Conservation (phyloP, 257 asterid species). For the Solanum appendiculatum region DNA sequence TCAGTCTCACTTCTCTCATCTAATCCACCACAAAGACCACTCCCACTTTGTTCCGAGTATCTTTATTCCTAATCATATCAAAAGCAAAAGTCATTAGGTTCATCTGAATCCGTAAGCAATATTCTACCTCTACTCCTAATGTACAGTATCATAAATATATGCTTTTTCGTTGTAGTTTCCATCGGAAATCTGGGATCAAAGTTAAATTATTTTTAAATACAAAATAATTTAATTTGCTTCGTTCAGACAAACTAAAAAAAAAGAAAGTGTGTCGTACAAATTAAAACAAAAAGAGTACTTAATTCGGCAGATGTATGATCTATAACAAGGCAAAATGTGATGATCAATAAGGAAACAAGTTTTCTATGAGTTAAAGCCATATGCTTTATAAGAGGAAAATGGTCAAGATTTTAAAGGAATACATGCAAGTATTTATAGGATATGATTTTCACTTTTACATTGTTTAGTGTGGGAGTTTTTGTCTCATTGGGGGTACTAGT, state of each 20-base stretch:
- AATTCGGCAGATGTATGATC: conserved; percentile 33
- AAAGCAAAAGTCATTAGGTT: not conserved
- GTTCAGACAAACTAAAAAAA: too few species aligned
- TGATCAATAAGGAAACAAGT: conserved; percentile 1
- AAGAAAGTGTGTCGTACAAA: not conserved
- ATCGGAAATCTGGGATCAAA: not conserved
- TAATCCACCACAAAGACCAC: not conserved
- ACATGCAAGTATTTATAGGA: not conserved
- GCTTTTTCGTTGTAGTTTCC: not conserved
- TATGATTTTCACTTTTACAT: not conserved
- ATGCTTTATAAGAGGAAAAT: not conserved
- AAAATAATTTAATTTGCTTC: too few species aligned
- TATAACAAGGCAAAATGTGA: conserved; percentile 11
- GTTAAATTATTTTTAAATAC: too few species aligned
- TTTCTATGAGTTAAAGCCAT: not conserved
- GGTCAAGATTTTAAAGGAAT: not conserved
- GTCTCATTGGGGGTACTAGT: not conserved
- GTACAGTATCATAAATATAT: not conserved
- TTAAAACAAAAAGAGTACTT: not conserved
- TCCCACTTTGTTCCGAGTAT: not conserved
- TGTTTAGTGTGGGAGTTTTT: not conserved
- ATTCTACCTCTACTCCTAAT: not conserved
- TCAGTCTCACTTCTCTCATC: not conserved
- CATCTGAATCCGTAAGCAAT: not conserved
- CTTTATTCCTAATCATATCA: not conserved